phyloP scores from a whole-genome alignment of 2,329 filamentous ascomycete genomes.

The Hysterium pulicare region DNA sequence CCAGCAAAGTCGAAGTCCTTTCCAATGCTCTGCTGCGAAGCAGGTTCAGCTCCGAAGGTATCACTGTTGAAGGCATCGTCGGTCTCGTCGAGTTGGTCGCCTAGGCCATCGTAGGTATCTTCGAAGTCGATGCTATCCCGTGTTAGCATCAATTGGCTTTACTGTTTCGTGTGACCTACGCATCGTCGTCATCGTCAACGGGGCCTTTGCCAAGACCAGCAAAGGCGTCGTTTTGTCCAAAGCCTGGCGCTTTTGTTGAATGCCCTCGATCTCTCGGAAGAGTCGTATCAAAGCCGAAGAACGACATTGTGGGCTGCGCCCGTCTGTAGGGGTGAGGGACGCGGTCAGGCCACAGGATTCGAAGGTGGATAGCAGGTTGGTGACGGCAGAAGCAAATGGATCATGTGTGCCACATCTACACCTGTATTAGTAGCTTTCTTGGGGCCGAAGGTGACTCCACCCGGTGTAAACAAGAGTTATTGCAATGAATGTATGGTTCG shows the following conservation, averaged over 20 bases:
- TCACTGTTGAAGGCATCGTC: conserved; percentile 96
- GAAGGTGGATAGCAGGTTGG: conserved; percentile 4
- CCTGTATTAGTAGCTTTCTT: too few relatives aligned
- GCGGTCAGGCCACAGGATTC: conserved; percentile 25
- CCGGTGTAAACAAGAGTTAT: too few relatives aligned
- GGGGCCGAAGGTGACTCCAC: too few relatives aligned
- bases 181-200: conserved; percentile 58
- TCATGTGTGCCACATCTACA: too few relatives aligned
- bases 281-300: conserved; percentile 81
- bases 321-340: conserved; percentile 7
- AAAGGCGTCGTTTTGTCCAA: conserved; percentile 84
- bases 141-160: not conserved
- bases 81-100: conserved; percentile 83
- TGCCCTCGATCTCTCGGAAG: conserved; percentile 63
- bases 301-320: conserved; percentile 63
- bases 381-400: too few relatives aligned
- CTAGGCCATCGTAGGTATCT: conserved; percentile 93
- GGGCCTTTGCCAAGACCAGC: conserved; percentile 66
- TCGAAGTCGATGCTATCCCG: conserved; percentile 74
- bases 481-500: too few relatives aligned
- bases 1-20: conserved; percentile 98
- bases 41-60: conserved; percentile 65
- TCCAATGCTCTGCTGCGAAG: conserved; percentile 58
- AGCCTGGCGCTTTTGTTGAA: conserved; percentile 69
- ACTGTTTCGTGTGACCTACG: conserved; percentile 43